These are phyloP conservation scores for Cutaneotrichosporon mucoides DNA, from an alignment of 1,284 basidiomycete species.

Conservation along the genomic window DNA sequence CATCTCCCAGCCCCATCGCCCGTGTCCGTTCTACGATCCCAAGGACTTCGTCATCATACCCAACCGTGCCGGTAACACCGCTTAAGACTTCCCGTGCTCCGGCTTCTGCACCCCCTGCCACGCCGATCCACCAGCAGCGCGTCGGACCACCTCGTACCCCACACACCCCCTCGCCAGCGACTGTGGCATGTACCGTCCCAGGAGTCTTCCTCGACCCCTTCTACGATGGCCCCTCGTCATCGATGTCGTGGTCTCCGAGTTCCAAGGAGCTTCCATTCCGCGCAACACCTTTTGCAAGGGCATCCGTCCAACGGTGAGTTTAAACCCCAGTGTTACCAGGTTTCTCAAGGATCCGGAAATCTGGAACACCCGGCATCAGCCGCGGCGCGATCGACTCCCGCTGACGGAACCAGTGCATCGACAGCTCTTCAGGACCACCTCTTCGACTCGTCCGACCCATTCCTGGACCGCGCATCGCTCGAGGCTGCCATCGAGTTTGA, in stretches of 20 bases:
- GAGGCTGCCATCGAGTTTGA: no score
- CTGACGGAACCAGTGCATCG: not conserved
- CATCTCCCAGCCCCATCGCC: not conserved
- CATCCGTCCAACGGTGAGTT: constrained; percentile 1
- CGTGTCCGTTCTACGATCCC: not conserved
- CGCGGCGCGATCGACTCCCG: not conserved
- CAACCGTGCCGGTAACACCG: not conserved
- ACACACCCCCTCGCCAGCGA: not conserved
- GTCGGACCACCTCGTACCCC: not conserved
- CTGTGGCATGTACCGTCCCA: no score
- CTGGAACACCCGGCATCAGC: no score
- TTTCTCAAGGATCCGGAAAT: no score
- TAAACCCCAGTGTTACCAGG: no score
- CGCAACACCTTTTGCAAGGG: not conserved
- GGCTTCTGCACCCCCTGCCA: not conserved
- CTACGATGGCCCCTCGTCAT: not conserved
- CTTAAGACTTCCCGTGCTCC: not conserved
- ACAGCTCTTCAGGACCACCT: not conserved
- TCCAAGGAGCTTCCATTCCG: not conserved
- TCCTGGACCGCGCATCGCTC: not conserved
- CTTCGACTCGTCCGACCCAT: not conserved
- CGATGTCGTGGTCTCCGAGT: no score
- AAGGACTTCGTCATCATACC: not conserved
- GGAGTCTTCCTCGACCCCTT: not conserved
- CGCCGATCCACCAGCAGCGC: not conserved